A percentile compares a stretch with the other conserved stretches of the same genome.
Conservation (phyloP, 306 rosid genomes). For the Sphenostylis stenocarpa region DNA sequence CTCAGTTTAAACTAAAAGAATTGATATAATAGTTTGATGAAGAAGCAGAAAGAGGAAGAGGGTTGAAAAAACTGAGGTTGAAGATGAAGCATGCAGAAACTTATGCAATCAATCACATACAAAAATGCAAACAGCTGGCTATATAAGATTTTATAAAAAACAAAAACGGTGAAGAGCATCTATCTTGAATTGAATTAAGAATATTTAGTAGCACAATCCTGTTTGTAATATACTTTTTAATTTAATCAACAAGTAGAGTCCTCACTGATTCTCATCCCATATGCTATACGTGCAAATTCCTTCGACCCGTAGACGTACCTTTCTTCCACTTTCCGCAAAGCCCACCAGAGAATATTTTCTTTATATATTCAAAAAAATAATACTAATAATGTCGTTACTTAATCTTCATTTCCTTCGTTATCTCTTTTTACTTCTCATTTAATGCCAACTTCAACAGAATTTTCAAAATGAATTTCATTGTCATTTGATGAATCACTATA, state of each 20-base stretch:
- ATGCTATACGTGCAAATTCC: conserved; percentile 33
- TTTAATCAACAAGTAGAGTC: conserved; percentile 26
- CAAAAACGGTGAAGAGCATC: conserved; percentile 34
- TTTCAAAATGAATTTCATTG: conserved; percentile 31
- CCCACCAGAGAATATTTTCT: conserved; percentile 52
- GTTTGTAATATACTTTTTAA: conserved; percentile 28
- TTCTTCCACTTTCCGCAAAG: conserved; percentile 69
- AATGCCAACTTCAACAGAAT: conserved; percentile 44
- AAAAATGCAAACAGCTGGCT: conserved; percentile 37
- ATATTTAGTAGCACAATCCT: conserved; percentile 54
- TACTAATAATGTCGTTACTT: conserved; percentile 30
- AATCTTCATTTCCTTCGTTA: conserved; percentile 44
- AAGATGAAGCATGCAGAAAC: conserved; percentile 8
- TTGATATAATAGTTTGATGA: too few relatives aligned
- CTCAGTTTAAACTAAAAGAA: too few relatives aligned
- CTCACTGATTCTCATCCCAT: conserved; percentile 51
- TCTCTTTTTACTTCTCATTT: conserved; percentile 5
- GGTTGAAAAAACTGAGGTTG: not conserved
- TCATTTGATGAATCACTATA: conserved; percentile 21
- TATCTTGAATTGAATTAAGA: conserved; percentile 46
- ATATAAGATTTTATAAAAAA: conserved; percentile 17
- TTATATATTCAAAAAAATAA: conserved; percentile 18
- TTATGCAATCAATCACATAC: too few relatives aligned
- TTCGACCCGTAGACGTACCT: conserved; percentile 65
- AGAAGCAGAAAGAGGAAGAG: not conserved